phyloP scores from a whole-genome alignment of 352 stramenopile species.

The Globisporangium sylvaticum region DNA sequence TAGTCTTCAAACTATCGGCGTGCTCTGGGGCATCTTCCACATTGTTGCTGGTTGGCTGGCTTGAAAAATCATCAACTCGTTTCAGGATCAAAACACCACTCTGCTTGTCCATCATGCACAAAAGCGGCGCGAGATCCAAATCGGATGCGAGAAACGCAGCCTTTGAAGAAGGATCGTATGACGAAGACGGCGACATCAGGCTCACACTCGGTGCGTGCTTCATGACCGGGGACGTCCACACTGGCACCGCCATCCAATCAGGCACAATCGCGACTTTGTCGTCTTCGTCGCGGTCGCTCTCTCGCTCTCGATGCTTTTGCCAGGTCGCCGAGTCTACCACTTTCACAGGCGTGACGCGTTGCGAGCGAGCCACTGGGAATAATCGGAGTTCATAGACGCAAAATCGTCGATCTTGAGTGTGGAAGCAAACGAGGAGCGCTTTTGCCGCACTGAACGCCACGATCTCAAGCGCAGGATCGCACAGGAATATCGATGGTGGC shows the following conservation, averaged over 20 bases:
- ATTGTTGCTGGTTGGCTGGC: neutral
- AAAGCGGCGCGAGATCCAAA: constrained; percentile 16
- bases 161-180: constrained; percentile 10
- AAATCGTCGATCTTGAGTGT: constrained; percentile 46
- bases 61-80: constrained; percentile 12
- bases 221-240: constrained; percentile 32
- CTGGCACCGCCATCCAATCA: constrained; percentile 28
- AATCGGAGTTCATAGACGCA: constrained; percentile 38
- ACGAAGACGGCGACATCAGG: neutral
- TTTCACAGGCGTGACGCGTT: constrained; percentile 17
- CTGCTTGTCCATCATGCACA: constrained; percentile 48
- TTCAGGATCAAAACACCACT: constrained; percentile 32
- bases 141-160: constrained; percentile 37
- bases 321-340: constrained; percentile 41
- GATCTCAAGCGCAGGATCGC: constrained; percentile 48
- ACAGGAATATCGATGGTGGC: constrained; percentile 25
- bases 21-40: neutral
- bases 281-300: constrained; percentile 23
- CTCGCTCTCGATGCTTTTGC: constrained; percentile 27
- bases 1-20: constrained; percentile 5
- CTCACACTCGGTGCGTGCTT: constrained; percentile 1
- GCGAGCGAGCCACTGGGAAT: constrained; percentile 4
- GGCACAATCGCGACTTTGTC: constrained; percentile 33
- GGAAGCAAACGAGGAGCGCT: constrained; percentile 43
- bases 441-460: constrained; percentile 34